phyloP scores from a whole-genome alignment of 352 stramenopile species.

The Pythium sukuiense region DNA sequence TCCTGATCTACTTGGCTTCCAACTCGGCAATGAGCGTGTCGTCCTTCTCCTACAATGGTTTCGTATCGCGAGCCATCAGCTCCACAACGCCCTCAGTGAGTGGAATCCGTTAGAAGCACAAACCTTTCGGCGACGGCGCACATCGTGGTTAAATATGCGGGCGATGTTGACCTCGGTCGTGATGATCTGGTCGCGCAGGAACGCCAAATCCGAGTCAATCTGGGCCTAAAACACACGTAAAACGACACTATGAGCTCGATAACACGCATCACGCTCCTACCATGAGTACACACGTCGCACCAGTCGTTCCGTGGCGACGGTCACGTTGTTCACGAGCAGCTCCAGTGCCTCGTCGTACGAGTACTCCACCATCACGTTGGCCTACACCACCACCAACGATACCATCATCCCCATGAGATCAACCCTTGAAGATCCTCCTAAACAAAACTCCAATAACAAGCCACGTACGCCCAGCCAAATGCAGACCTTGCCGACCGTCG shows the following conservation, averaged over 20 bases:
- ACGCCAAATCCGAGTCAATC: conserved; percentile 91
- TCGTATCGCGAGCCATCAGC: background rate
- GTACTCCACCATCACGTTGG: conserved; percentile 98
- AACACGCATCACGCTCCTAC: background rate
- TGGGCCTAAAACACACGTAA: conserved; percentile 38
- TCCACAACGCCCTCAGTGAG: too few relatives aligned
- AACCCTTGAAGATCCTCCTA: too few relatives aligned
- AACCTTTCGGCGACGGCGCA: conserved; percentile 79
- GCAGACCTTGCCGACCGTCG: conserved; percentile 90
- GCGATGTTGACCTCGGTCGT: conserved; percentile 97
- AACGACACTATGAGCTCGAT: background rate
- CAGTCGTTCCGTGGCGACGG: conserved; percentile 66
- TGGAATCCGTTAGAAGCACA: background rate
- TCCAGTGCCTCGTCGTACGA: conserved; percentile 95
- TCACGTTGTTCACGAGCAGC: conserved; percentile 82
- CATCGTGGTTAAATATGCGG: conserved; percentile 97
- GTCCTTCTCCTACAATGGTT: conserved; percentile 53
- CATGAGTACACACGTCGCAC: conserved; percentile 28
- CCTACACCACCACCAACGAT: conserved; percentile 26
- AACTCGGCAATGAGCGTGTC: conserved; percentile 60
- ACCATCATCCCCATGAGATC: too few relatives aligned
- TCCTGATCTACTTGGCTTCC: conserved; percentile 52
- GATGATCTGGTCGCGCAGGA: conserved; percentile 96
- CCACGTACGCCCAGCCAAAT: conserved; percentile 93
- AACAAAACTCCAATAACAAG: background rate